Evolutionary conservation across 805 yeast species (phyloP), one percentile per base, ranked within the genome.

Genomic region (Zygotorulaspora florentina): DNA sequence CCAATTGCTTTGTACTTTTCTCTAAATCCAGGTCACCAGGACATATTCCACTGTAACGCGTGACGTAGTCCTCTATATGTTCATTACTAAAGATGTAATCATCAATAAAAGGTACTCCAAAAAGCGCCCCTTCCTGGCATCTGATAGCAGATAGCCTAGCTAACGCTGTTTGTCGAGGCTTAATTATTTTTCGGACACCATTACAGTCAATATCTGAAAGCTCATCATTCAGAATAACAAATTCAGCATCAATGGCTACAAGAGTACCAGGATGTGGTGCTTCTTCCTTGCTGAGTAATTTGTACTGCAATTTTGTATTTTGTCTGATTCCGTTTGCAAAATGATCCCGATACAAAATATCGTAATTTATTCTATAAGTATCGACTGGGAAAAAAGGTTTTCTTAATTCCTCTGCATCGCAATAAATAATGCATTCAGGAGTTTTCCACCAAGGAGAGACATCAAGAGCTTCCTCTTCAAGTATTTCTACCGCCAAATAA

Each of bases 181-280:
- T 76, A 4, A 89, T 74, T 29, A 91, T 65, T 5, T 78, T 75
- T 51, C 82, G 81, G 4, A 74, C 58, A 0, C 98, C 97, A 50
- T 80, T 79, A 43, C 83, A 79, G 43, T 80, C 78, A 39, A 91
- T 77, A 58, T 90, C 97, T 36, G 80, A 76, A 50, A 83, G 80
- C 54, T 89, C 97, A 3, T 85, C 85, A 40, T 81, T 79, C 27
- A 90, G 63, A 26, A 82, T 77, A 2, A 93, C 98, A 72, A 95
- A 93, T 65, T 93, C 99, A 0, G 99, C 97, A 71, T 93, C 99
- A 46, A 93, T 84, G 0, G 98, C 99, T 15, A 91, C 82, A 33
- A 89, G 63, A 1, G 87, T 72, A 0, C 96, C 96, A 0, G 81
- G 75, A 16, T 59, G 59, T 0, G 96, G 96, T 0, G 87, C 86